phyloP scores from a whole-genome alignment of 2,329 filamentous ascomycete species.

The Mariannaea elegans region DNA sequence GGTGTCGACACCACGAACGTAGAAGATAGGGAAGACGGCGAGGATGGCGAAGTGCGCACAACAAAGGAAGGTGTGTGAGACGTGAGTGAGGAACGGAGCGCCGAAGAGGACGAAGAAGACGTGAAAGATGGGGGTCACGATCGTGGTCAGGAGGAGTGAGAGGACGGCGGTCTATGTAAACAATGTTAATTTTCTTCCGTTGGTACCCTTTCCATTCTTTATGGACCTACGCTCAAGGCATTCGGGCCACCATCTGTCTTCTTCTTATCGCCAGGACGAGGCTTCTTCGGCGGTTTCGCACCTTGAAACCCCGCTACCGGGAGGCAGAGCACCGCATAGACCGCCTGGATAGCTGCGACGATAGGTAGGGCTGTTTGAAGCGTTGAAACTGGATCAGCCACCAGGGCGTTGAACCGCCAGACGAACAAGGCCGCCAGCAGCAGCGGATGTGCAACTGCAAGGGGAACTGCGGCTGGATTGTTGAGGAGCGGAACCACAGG shows the following conservation, averaged over 20 bases:
- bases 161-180: slow-evolving; percentile 54
- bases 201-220: neutral
- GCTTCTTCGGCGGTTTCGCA: slow-evolving; percentile 56
- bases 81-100: slow-evolving; percentile 85
- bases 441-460: slow-evolving; percentile 73
- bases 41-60: slow-evolving; percentile 85
- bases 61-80: slow-evolving; percentile 79
- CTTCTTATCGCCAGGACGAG: slow-evolving; percentile 63
- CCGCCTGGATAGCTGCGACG: slow-evolving; percentile 70
- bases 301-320: slow-evolving; percentile 64
- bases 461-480: slow-evolving; percentile 52
- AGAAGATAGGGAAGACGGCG: slow-evolving; percentile 81
- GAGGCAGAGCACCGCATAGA: slow-evolving; percentile 70
- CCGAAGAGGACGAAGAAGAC: slow-evolving; percentile 85
- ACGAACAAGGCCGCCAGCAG: slow-evolving; percentile 72
- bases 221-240: slow-evolving; percentile 55
- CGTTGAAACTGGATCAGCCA: slow-evolving; percentile 73
- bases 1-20: slow-evolving; percentile 81
- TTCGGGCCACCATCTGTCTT: slow-evolving; percentile 57
- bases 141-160: slow-evolving; percentile 67
- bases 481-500: slow-evolving; percentile 50
- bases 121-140: slow-evolving; percentile 72
- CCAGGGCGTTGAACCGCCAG: slow-evolving; percentile 71
- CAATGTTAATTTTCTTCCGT: slow-evolving; percentile 26
- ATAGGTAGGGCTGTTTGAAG: slow-evolving; percentile 69